These are phyloP conservation scores for Mucor sp. DNA, from an alignment of 371 early-diverging fungal species.

Conservation along the genomic window DNA sequence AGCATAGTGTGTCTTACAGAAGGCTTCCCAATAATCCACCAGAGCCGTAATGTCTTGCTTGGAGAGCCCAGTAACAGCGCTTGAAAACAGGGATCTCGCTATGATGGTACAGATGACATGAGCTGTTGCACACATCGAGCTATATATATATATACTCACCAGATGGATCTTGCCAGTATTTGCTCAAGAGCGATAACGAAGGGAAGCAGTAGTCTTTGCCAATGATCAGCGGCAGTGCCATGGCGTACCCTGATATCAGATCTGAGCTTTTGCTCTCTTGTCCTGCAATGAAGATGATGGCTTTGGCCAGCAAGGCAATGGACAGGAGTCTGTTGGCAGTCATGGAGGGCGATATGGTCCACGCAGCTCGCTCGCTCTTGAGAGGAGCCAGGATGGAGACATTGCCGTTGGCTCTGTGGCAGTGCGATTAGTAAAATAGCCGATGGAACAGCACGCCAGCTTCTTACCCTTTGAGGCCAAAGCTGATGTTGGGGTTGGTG, in stretches of 20 bases:
- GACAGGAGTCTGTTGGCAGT: constrained; percentile 64
- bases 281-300: constrained; percentile 48
- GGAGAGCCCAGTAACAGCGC: constrained; percentile 44
- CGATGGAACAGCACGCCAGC: background rate
- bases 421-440: too few species aligned
- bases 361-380: constrained; percentile 38
- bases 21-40: constrained; percentile 68
- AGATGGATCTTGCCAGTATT: constrained; percentile 86
- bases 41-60: constrained; percentile 46
- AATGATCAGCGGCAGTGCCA: constrained; percentile 54
- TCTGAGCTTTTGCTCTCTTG: constrained; percentile 51
- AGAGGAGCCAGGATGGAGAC: constrained; percentile 59
- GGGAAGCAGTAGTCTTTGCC: constrained; percentile 61
- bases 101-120: background rate
- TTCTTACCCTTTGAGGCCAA: constrained; percentile 67
- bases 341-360: constrained; percentile 65
- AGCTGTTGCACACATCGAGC: background rate
- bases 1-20: constrained; percentile 36
- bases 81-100: constrained; percentile 52
- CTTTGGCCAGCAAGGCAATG: constrained; percentile 57
- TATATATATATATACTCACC: constrained; percentile 40
- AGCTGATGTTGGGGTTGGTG: constrained; percentile 36
- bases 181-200: constrained; percentile 74
- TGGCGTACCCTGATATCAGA: constrained; percentile 55
- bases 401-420: constrained; percentile 50